These are phyloP conservation scores for Adansonia grandidieri DNA, from an alignment of 441 rosid species.

Conservation along the genomic window DNA sequence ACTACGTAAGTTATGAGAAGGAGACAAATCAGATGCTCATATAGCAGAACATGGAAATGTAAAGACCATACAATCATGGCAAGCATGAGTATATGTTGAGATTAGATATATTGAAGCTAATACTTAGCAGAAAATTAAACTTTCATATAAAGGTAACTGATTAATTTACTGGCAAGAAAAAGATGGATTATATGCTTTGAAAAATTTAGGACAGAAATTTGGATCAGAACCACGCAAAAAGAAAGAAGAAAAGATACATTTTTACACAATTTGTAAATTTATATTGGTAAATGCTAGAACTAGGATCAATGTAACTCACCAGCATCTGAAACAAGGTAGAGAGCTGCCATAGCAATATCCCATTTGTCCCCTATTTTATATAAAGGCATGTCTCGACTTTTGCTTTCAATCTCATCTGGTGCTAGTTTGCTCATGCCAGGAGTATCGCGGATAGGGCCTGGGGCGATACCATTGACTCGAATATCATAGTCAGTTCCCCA, in stretches of 20 bases:
- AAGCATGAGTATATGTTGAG: no score
- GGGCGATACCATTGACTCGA: constrained; percentile 85
- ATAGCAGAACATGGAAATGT: no score
- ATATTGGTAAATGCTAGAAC: neutral
- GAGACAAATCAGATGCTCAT: no score
- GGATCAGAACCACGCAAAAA: no score
- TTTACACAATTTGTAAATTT: neutral
- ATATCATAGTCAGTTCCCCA: constrained; percentile 88
- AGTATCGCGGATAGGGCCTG: constrained; percentile 82
- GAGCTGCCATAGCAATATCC: constrained; percentile 96
- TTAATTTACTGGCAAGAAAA: no score
- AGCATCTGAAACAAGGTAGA: constrained; percentile 75
- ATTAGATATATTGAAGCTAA: no score
- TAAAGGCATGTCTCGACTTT: constrained; percentile 56
- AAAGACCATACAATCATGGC: no score
- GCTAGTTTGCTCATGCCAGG: constrained; percentile 84
- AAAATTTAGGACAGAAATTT: no score
- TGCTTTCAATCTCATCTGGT: constrained; percentile 66
- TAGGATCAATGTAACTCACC: constrained; percentile 47
- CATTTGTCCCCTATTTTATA: constrained; percentile 82
- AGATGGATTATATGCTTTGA: no score
- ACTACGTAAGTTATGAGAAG: no score
- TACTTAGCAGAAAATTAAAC: no score
- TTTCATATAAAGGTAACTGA: no score
- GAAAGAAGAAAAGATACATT: neutral